A percentile compares a stretch with the other conserved stretches of the same genome.
Conservation (phyloP, 768 basidiomycete genomes). For the Pleurotus eryngii region DNA sequence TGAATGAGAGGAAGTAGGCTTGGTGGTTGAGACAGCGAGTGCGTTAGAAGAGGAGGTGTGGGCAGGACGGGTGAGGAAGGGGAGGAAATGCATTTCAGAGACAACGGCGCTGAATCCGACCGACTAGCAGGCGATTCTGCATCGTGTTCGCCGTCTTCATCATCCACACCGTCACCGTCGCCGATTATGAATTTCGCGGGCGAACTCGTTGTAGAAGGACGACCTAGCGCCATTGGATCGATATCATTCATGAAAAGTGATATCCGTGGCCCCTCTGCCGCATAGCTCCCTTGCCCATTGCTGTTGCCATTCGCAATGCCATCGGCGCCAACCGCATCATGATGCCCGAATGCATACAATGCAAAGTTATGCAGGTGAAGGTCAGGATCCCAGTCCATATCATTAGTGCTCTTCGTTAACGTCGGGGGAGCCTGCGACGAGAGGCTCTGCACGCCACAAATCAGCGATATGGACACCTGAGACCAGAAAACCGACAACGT, state of each 20-base stretch:
- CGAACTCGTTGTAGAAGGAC: background rate
- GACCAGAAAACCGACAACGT: background rate
- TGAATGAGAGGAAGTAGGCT: background rate
- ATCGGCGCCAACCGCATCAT: too few species aligned
- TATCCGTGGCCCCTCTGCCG: background rate
- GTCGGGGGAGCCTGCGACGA: background rate
- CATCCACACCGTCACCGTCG: background rate
- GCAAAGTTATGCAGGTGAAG: background rate
- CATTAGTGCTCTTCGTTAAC: background rate
- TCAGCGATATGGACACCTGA: background rate
- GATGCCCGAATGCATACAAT: background rate
- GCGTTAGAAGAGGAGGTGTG: background rate
- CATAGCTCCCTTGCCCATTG: too few species aligned
- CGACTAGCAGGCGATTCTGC: background rate
- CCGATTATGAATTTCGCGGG: conserved; percentile 2
- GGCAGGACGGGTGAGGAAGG: background rate
- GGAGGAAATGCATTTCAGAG: background rate
- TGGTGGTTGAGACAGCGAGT: too few species aligned
- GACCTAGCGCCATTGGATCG: background rate
- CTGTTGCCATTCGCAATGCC: too few species aligned
- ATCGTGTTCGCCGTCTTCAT: background rate
- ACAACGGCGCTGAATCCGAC: background rate
- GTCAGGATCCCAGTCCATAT: conserved; percentile 1
- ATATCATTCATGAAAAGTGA: background rate
- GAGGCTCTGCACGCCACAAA: background rate